Percentiles rank a stretch among this genome's conserved stretches.
phyloP scores from a whole-genome alignment of 805 yeast species.

The Scheffersomyces stipitis region DNA sequence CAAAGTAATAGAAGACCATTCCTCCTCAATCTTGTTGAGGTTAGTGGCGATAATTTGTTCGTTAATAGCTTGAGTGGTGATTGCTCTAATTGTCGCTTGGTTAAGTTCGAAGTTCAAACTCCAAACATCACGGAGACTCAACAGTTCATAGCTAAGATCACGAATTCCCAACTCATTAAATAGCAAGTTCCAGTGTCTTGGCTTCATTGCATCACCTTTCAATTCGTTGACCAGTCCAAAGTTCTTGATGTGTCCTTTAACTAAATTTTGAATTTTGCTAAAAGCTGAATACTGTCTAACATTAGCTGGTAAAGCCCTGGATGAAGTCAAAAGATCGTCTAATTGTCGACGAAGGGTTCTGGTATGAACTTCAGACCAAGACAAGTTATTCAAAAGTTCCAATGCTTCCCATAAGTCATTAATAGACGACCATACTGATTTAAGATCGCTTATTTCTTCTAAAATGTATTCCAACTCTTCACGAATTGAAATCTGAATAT shows the following conservation, averaged over 20 bases:
- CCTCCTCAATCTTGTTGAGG: conserved; percentile 46
- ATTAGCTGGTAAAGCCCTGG: conserved; percentile 55
- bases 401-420: conserved; percentile 50
- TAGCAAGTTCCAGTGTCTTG: conserved; percentile 65
- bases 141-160: conserved; percentile 12
- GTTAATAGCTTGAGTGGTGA: conserved; percentile 65
- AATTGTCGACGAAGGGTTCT: conserved; percentile 46
- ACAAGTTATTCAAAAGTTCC: conserved; percentile 36
- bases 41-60: conserved; percentile 67
- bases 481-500: conserved; percentile 27
- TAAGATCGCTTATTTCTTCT: conserved; percentile 57
- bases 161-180: conserved; percentile 34
- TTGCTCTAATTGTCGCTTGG: conserved; percentile 43
- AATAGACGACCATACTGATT: conserved; percentile 63
- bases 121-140: conserved; percentile 64
- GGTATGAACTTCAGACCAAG: conserved; percentile 53
- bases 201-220: conserved; percentile 55
- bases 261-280: conserved; percentile 49
- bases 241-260: conserved; percentile 43
- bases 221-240: conserved; percentile 44
- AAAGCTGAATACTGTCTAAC: conserved; percentile 70
- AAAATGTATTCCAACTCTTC: conserved; percentile 28
- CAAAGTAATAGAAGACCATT: conserved; percentile 57
- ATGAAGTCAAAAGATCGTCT: conserved; percentile 47
- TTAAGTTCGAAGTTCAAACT: conserved; percentile 49